Percentiles rank a stretch among this genome's conserved stretches.
phyloP scores from a whole-genome alignment of 1,139 yeast genomes.

The Saccharomyces hybrid region DNA sequence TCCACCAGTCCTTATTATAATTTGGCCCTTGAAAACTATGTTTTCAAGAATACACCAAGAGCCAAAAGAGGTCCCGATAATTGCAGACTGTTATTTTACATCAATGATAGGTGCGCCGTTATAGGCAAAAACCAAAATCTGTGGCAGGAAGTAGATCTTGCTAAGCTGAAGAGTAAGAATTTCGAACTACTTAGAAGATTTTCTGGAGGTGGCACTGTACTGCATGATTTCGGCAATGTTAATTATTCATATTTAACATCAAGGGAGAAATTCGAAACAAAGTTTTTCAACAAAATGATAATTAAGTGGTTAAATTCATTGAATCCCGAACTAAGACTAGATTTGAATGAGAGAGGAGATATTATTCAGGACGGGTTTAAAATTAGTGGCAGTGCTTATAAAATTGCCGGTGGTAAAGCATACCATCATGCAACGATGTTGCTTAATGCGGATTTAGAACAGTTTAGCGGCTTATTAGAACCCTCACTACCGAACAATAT shows the following conservation, averaged over 20 bases:
- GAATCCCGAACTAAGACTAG: slow-evolving; percentile 22
- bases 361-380: slow-evolving; percentile 48
- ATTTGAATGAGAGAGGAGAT: slow-evolving; percentile 72
- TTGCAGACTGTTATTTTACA: slow-evolving; percentile 62
- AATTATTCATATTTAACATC: slow-evolving; percentile 79
- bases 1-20: slow-evolving; percentile 63
- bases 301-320: slow-evolving; percentile 42
- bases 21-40: slow-evolving; percentile 73
- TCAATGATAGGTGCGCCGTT: slow-evolving; percentile 79
- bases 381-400: slow-evolving; percentile 87
- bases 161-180: slow-evolving; percentile 42
- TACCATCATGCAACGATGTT: slow-evolving; percentile 98
- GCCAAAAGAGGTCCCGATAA: slow-evolving; percentile 25
- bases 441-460: slow-evolving; percentile 53
- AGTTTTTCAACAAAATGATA: slow-evolving; percentile 50
- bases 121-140: slow-evolving; percentile 94
- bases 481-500: slow-evolving; percentile 42
- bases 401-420: slow-evolving; percentile 72
- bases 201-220: slow-evolving; percentile 97
- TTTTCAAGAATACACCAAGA: slow-evolving; percentile 58
- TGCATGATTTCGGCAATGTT: slow-evolving; percentile 87
- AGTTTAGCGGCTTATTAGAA: slow-evolving; percentile 51
- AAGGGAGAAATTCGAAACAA: slow-evolving; percentile 58
- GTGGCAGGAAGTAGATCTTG: slow-evolving; percentile 76
- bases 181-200: slow-evolving; percentile 72